phyloP scores from a whole-genome alignment of 2,329 filamentous ascomycete genomes.

The Hymenoscyphus occultus region DNA sequence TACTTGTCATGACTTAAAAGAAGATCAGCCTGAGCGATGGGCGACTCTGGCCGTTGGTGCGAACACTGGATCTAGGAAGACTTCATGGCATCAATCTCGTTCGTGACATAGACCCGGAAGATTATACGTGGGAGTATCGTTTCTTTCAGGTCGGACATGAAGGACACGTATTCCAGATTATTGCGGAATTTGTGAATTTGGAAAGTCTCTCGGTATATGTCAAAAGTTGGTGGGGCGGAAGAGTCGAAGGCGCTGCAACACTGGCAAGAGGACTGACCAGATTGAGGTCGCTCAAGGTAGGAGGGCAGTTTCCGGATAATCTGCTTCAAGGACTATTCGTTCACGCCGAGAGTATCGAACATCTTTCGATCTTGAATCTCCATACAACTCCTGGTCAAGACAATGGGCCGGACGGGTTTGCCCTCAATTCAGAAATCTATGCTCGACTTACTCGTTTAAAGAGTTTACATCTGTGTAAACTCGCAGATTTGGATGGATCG shows the following conservation, averaged over 20 bases:
- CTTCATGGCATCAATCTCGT: conserved; percentile 13
- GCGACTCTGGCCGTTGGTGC: neutral
- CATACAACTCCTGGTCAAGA: neutral
- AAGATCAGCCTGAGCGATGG: conserved; percentile 7
- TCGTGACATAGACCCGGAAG: neutral
- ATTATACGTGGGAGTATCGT: neutral
- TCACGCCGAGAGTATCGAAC: conserved; percentile 6
- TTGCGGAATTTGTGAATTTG: conserved; percentile 10
- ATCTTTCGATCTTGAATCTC: conserved; percentile 10
- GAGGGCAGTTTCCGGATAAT: conserved; percentile 6
- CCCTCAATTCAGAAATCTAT: neutral
- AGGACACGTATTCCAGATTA: conserved; percentile 9
- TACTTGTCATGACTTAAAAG: neutral
- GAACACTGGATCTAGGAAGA: conserved; percentile 5
- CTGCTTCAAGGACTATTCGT: conserved; percentile 4
- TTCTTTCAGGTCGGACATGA: conserved; percentile 2
- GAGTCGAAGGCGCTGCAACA: neutral
- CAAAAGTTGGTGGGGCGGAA: conserved; percentile 10
- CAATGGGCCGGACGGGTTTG: conserved; percentile 5
- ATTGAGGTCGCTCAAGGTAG: conserved; percentile 8
- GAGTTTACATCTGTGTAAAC: conserved; percentile 8
- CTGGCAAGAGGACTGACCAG: conserved; percentile 7
- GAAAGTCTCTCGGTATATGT: conserved; percentile 9
- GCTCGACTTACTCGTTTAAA: conserved; percentile 8
- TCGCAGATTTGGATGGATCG: conserved; percentile 12